Base-by-base conservation (phyloP, 176 grass and related monocot genomes). In the Raddia distichophylla region DNA sequence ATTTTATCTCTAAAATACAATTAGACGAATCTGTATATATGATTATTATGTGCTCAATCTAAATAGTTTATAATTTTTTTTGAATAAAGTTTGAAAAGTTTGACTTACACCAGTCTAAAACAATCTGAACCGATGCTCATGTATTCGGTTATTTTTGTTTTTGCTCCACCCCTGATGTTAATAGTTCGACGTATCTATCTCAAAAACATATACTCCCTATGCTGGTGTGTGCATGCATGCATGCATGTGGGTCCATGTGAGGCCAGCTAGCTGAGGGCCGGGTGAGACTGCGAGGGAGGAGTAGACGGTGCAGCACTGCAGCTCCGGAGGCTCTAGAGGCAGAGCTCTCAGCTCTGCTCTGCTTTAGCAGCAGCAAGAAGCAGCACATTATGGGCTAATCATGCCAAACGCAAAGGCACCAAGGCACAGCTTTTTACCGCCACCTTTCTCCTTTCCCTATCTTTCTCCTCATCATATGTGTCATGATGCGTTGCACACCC, bases 371-470 rank as follows among this genome's bases (percentile, higher is more conserved):
- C n/a, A 5, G 18, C 22, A 32, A 1, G 71, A 7, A 62, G 87
- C 72, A 94, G 80, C 52, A 88, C 77, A 98, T 91, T 89, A 94
- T 93, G 88, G 86, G 88, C 74, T 84, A 95, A 98, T 98, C 88
- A 95, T 91, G 85, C 86, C 92, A 93, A 93, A 86, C 88, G 86
- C 84, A 95, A 98, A 93, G 90, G 73, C 82, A 95, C 69, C 88
- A 88, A 79, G 57, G 9, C 76, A 68, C 84, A 95, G 75, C 95
- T 95, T 98, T 98, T 91, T 71, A 57, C 48, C 73, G 3, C 42
- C 63, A 27, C 51, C 71, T 71, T 82, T 57, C 72, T 33, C 71
- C 67, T 76, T 78, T 83, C 48, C 47, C 57, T 45, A 69, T 71
- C 80, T 83, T 86, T 81, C 88, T 66, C 73, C 90, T 94, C 71